Percentiles rank a stretch among this genome's conserved stretches.
These are phyloP conservation scores for Flaveria brownii DNA, from an alignment of 129 eudicot species.

Conservation along the genomic window DNA sequence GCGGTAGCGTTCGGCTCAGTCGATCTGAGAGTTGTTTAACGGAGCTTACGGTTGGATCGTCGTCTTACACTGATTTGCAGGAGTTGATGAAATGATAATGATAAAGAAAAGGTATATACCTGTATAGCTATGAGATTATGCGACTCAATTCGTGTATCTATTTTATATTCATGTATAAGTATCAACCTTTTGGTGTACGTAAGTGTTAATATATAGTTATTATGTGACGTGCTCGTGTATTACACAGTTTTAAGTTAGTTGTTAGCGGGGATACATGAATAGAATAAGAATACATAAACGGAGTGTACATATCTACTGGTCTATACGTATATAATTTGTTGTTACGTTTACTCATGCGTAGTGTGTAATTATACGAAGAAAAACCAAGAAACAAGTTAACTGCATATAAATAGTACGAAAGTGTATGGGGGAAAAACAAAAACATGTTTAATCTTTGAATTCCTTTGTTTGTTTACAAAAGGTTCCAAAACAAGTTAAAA, in stretches of 20 bases:
- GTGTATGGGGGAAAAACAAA: too few species aligned
- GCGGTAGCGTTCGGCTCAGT: conserved; percentile 13
- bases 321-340: background rate
- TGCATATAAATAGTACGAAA: too few species aligned
- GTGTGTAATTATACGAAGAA: background rate
- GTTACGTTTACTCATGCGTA: too few species aligned
- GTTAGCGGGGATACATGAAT: background rate
- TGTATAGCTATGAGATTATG: background rate
- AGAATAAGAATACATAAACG: background rate
- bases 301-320: background rate
- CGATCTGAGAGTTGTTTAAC: conserved; percentile 26
- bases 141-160: background rate
- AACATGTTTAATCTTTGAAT: too few species aligned
- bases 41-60: conserved; percentile 9
- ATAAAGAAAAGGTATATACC: background rate
- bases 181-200: too few species aligned
- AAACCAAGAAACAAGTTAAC: too few species aligned
- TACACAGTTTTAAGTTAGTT: too few species aligned
- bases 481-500: too few species aligned
- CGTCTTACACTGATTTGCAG: conserved; percentile 26
- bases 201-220: too few species aligned
- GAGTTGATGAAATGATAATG: conserved; percentile 3
- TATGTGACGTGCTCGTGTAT: background rate
- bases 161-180: background rate
- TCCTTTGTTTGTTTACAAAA: too few species aligned